Evolutionary conservation across 2,329 filamentous ascomycete genomes (phyloP), one percentile per base, ranked within the genome.

Genomic region (Botrytis porri): DNA sequence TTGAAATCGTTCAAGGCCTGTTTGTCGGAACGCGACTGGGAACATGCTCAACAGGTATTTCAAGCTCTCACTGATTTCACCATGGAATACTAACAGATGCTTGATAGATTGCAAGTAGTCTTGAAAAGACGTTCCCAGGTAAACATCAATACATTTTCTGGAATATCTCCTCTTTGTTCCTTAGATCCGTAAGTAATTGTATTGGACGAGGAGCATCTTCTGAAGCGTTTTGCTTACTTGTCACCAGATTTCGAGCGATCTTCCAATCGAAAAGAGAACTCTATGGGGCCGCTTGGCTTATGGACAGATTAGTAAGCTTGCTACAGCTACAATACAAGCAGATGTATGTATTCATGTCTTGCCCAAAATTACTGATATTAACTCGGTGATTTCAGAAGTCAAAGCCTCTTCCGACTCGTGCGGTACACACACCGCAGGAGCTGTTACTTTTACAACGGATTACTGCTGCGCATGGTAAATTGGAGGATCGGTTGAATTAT

Each of bases 381-480:
- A 57, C 22, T 16, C 61, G 41, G 65, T 48, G 51, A 67, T 67
- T 61, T 18, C 45, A 80, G 79, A 75, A 78, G 73, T 73, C 74
- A n/a, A 79, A 74, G 63, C 37, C 75, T 62, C 74, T 80, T 32
- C 80, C 79, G 39, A 41, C 76, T 39, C 76, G 77, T n/a, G 77
- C 80, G 22, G 77, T 82, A n/a, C 79, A 82, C 29, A 79, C 77
- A 25, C 78, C 80, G 51, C 80, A 82, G 73, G 80, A 82, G 70
- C 64, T 81, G 14, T 71, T 80, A 25, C 75, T 82, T 10, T 69
- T 80, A 32, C 78, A 81, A 29, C 76, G 78, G 57, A 76, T 81
- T 43, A 74, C 78, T 29, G 74, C 76, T 48, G 70, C 69, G 12
- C 76, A 77, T 70, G 77, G 76, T 3, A 79, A 78, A 61, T 66